A percentile compares a stretch with the other conserved stretches of the same genome.
Conservation (phyloP, 2,329 filamentous ascomycete species). For the Thielaviopsis euricoi region DNA sequence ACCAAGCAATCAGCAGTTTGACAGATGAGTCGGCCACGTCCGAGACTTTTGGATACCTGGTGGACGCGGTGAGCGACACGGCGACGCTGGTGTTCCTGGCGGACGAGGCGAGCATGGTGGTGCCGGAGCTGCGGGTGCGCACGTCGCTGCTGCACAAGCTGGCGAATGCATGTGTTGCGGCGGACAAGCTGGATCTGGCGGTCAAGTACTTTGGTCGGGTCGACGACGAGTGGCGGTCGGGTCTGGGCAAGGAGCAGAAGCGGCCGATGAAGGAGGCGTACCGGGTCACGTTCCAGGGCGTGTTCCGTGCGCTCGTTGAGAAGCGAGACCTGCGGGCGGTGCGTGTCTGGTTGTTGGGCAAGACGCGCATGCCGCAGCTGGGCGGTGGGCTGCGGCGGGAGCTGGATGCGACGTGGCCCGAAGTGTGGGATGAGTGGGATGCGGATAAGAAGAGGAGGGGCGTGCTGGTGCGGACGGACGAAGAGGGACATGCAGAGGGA, state of each 20-base stretch:
- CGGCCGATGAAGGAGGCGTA: constrained; percentile 7
- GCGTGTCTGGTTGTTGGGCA: constrained; percentile 1
- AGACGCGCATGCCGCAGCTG: constrained; percentile 4
- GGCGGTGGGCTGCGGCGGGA: constrained; percentile 7
- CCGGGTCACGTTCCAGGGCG: constrained; percentile 12
- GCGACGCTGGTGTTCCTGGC: constrained; percentile 5
- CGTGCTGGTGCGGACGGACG: neutral
- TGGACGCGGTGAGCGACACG: constrained; percentile 1
- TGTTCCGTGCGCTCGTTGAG: constrained; percentile 4
- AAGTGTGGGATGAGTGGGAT: constrained; percentile 2
- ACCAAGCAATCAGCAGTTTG: constrained; percentile 12
- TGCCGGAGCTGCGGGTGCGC: constrained; percentile 4
- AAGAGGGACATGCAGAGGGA: neutral
- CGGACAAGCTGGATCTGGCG: constrained; percentile 20
- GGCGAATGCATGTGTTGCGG: constrained; percentile 17
- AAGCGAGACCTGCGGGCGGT: neutral
- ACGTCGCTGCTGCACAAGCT: constrained; percentile 13
- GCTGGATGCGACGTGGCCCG: constrained; percentile 5
- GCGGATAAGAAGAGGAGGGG: neutral
- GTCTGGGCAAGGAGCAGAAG: constrained; percentile 1
- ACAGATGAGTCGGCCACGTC: constrained; percentile 13
- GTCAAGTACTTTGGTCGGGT: constrained; percentile 13
- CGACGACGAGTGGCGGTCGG: constrained; percentile 3
- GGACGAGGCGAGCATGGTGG: constrained; percentile 5
- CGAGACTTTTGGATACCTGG: constrained; percentile 9